Percentiles rank a stretch among this genome's conserved stretches.
These are phyloP conservation scores for Citrus medica DNA, from an alignment of 345 rosid genomes.

Conservation along the genomic window DNA sequence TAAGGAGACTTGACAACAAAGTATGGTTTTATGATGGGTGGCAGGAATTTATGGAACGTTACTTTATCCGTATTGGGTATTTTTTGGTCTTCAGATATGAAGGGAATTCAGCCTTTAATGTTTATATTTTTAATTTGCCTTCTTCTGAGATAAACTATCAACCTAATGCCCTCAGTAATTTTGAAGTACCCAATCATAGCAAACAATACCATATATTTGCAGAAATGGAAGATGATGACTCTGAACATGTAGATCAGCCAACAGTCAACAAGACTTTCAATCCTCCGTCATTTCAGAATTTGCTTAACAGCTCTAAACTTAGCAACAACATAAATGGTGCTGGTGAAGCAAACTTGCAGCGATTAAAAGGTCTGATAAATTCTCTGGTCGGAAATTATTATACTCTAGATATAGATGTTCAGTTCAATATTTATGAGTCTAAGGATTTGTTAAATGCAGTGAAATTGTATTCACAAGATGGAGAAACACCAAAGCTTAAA, in stretches of 20 bases:
- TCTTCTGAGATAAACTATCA: conserved; percentile 71
- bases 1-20: conserved; percentile 63
- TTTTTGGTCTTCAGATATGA: conserved; percentile 81
- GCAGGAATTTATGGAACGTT: conserved; percentile 82
- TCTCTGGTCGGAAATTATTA: conserved; percentile 17
- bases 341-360: conserved; percentile 30
- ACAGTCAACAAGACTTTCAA: conserved; percentile 34
- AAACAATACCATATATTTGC: conserved; percentile 60
- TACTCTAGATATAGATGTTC: conserved; percentile 18
- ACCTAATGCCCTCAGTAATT: conserved; percentile 28
- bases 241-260: conserved; percentile 29
- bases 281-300: conserved; percentile 50
- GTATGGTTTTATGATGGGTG: conserved; percentile 81
- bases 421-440: conserved; percentile 11
- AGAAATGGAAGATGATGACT: conserved; percentile 71
- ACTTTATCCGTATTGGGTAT: conserved; percentile 67
- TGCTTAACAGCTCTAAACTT: conserved; percentile 43
- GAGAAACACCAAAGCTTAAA: conserved; percentile 42
- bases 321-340: conserved; percentile 28
- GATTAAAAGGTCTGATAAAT: conserved; percentile 26
- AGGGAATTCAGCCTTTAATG: conserved; percentile 72
- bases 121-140: conserved; percentile 68
- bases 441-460: conserved; percentile 22
- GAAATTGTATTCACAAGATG: conserved; percentile 32
- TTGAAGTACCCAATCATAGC: conserved; percentile 38